Percentiles rank a stretch among this genome's conserved stretches.
phyloP scores from a whole-genome alignment of 1,284 basidiomycete genomes.

The Malassezia psittaci region DNA sequence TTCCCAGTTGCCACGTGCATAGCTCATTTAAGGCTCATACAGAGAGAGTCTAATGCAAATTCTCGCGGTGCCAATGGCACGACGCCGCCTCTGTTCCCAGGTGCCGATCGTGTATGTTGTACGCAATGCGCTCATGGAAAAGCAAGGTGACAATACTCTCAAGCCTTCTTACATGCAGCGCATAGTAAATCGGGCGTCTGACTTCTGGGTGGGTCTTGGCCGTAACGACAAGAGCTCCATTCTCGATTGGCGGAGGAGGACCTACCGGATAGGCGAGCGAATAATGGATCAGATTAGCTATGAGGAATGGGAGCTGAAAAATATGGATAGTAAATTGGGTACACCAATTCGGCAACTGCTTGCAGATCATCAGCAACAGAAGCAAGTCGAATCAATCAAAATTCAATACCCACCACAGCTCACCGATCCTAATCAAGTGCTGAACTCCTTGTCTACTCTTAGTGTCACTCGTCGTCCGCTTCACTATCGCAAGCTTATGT shows the following conservation, averaged over 20 bases:
- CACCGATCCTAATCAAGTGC: conserved; percentile 19
- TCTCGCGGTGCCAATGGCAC: conserved; percentile 16
- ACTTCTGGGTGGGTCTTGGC: conserved; percentile 38
- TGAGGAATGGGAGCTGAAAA: conserved; percentile 46
- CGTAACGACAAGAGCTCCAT: conserved; percentile 28
- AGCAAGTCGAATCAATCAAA: background rate
- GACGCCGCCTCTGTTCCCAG: background rate
- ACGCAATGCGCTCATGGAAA: background rate
- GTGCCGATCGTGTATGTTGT: background rate
- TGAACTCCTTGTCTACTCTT: conserved; percentile 26
- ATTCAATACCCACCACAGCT: conserved; percentile 33
- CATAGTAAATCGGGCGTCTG: conserved; percentile 4
- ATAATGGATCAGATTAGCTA: conserved; percentile 46
- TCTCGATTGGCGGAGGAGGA: conserved; percentile 39
- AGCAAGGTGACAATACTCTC: background rate
- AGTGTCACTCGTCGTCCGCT: conserved; percentile 29
- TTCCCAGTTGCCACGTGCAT: background rate
- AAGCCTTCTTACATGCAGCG: background rate
- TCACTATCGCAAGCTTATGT: conserved; percentile 31
- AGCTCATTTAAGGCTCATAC: background rate
- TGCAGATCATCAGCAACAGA: background rate
- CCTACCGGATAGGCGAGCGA: conserved; percentile 33
- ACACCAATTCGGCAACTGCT: background rate
- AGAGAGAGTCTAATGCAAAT: conserved; percentile 7
- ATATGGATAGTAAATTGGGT: conserved; percentile 26